Percentiles rank a stretch among this genome's conserved stretches.
Conservation (phyloP, 306 rosid genomes). For the Vigna hirtella region DNA sequence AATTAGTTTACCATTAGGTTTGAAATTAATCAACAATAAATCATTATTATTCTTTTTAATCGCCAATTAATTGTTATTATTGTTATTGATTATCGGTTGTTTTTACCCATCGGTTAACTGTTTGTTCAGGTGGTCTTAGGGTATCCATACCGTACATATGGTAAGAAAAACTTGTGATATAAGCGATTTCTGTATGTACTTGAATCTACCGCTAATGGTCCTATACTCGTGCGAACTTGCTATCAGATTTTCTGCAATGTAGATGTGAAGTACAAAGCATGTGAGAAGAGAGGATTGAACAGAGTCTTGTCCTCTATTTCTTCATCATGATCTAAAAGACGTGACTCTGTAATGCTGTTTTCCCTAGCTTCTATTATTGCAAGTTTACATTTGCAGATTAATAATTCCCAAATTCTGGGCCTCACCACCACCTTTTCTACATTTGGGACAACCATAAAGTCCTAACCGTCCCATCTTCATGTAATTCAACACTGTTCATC, state of each 20-base stretch:
- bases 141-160: no score
- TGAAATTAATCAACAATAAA: no score
- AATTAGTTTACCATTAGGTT: no score
- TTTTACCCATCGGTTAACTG: no score
- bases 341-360: slow-evolving; percentile 27
- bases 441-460: slow-evolving; percentile 38
- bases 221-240: no score
- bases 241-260: background rate
- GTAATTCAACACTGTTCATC: background rate
- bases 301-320: background rate
- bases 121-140: no score
- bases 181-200: no score
- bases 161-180: no score
- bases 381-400: slow-evolving; percentile 23
- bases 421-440: slow-evolving; percentile 22
- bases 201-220: no score
- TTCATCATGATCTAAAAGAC: background rate
- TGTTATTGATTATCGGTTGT: no score
- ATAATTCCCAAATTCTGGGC: slow-evolving; percentile 38
- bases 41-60: no score
- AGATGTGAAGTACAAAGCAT: background rate
- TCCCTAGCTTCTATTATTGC: slow-evolving; percentile 27
- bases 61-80: no score
- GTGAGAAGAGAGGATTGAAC: background rate
- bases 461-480: background rate